These are phyloP conservation scores for Pseudoperonospora humuli DNA, from an alignment of 352 stramenopile genomes.

Conservation along the genomic window DNA sequence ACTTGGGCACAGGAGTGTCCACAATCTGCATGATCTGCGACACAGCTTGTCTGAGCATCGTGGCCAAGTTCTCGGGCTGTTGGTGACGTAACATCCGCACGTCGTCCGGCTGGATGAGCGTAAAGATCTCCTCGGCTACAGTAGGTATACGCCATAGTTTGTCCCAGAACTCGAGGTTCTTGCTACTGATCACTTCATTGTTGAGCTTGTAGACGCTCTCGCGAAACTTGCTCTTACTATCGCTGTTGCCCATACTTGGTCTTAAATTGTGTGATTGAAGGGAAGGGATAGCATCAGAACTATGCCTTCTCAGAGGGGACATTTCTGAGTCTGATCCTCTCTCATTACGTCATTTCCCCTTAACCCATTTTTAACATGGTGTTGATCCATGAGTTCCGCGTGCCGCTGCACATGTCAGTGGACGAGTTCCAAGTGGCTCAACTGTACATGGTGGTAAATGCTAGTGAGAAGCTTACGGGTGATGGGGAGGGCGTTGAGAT, in stretches of 20 bases:
- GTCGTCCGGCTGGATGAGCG: constrained; percentile 83
- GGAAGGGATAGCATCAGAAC: too few species aligned
- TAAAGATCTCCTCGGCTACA: constrained; percentile 85
- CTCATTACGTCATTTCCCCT: too few species aligned
- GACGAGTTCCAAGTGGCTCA: constrained; percentile 82
- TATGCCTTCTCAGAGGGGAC: too few species aligned
- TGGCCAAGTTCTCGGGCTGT: constrained; percentile 73
- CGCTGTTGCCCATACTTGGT: constrained; percentile 74
- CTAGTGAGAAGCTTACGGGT: constrained; percentile 77
- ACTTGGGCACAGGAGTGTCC: constrained; percentile 82
- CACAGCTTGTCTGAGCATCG: constrained; percentile 75
- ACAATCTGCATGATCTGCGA: constrained; percentile 82
- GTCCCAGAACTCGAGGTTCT: constrained; percentile 88
- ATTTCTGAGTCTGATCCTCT: too few species aligned
- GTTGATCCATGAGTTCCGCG: constrained; percentile 83
- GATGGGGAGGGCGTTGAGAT: constrained; percentile 83
- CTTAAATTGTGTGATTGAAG: neutral
- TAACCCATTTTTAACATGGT: constrained; percentile 28
- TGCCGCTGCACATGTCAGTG: constrained; percentile 82
- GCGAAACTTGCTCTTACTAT: constrained; percentile 89
- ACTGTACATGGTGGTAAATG: constrained; percentile 84
- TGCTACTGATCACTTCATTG: constrained; percentile 77
- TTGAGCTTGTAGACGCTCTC: constrained; percentile 89
- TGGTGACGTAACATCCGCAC: constrained; percentile 84
- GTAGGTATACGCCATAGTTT: constrained; percentile 86